Evolutionary conservation across 208 protist genomes (phyloP), one percentile per base, ranked within the genome.

Genomic region (Herpetomonas tarakana): DNA sequence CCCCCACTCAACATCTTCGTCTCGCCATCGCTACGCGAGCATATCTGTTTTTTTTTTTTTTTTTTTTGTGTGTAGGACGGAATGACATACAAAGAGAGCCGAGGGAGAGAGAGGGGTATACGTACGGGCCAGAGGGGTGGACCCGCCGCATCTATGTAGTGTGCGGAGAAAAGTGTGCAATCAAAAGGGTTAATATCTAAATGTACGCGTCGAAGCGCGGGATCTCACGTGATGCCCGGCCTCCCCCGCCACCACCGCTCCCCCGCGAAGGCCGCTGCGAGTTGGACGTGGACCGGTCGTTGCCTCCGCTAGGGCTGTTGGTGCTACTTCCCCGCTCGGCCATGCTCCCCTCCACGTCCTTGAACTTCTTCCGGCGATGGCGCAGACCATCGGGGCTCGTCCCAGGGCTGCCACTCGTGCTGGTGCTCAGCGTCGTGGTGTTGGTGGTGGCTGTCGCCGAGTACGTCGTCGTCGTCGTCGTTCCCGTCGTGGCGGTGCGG

Each of bases 181-280:
- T n/a, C n/a, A n/a, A n/a, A n/a, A n/a, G n/a, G n/a, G n/a, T n/a
- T n/a, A n/a, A n/a, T n/a, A n/a, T n/a, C 35, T 70, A 69, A 49
- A 78, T 71, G 64, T 82, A 82, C 7, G 70, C 70, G 35, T 72
- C 68, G 18, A 81, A 76, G 38, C 58, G 65, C 29, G 62, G 44
- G 25, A 61, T 54, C 2, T 51, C 45, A 4, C 59, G 22, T 6
- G 60, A 65, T 6, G 9, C 14, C 35, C n/a, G n/a, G n/a, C n/a
- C n/a, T n/a, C n/a, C n/a, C n/a, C n/a, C n/a, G n/a, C 14, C 35
- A 6, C 35, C 35, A 41, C 35, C 35, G 6, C 35, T 14, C 6
- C 35, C 35, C 35, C 35, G 35, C 35, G 35, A 41, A 21, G 47
- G 57, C 29, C 51, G 44, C 61, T 61, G 66, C 28, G 59, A 59